phyloP scores from a whole-genome alignment of 75 land plant genomes.

The Pinus taeda region DNA sequence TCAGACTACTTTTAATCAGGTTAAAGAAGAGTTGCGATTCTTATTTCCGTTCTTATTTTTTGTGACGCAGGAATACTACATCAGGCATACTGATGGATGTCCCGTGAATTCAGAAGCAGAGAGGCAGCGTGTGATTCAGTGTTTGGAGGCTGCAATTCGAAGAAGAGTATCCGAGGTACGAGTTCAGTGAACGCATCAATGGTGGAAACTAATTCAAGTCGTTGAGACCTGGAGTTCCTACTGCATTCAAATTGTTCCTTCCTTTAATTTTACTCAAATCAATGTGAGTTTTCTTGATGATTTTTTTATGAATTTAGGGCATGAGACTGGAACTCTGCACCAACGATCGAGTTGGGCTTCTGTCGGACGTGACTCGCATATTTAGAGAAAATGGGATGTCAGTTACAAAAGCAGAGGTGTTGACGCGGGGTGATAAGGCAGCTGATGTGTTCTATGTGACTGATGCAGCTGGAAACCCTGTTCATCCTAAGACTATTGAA shows the following conservation, averaged over 20 bases:
- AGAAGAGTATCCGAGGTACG: constrained; percentile 77
- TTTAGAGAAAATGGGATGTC: constrained; percentile 90
- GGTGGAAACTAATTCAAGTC: not conserved
- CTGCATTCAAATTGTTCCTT: not conserved
- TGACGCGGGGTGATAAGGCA: constrained; percentile 51
- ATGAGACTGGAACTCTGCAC: constrained; percentile 74
- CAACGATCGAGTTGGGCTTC: constrained; percentile 56
- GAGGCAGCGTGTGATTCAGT: constrained; percentile 59
- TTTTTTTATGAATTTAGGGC: constrained; percentile 42
- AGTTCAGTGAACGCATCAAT: not conserved
- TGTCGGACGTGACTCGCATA: constrained; percentile 80
- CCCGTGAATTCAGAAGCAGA: constrained; percentile 80
- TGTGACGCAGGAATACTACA: constrained; percentile 70
- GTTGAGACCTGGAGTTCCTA: no score
- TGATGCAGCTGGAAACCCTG: constrained; percentile 59
- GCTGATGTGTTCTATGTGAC: constrained; percentile 74
- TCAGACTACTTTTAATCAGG: no score
- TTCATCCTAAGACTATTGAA: constrained; percentile 54
- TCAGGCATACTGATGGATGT: constrained; percentile 80
- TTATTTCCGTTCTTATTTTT: no score
- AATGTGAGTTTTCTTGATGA: no score
- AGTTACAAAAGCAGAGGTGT: constrained; percentile 79
- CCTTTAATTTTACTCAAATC: not conserved
- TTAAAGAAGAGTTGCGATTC: no score
- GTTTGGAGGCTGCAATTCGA: constrained; percentile 87